Evolutionary conservation across 2,329 filamentous ascomycete genomes (phyloP).

Genomic region (Daldinia eschscholtzii): DNA sequence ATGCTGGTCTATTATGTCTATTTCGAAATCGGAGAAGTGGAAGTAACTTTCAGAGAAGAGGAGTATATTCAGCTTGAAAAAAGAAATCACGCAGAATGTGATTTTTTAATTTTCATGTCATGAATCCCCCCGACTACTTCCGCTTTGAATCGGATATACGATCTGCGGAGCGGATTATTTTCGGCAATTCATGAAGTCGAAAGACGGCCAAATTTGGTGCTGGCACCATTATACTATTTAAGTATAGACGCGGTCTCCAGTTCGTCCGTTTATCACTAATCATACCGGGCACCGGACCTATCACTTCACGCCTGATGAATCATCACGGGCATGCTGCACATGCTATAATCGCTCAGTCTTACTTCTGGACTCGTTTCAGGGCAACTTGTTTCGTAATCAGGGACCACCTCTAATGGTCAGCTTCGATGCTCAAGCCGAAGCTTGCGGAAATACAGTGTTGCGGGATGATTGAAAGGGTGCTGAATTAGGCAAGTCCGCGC

Average conservation of each 20-base stretch:
- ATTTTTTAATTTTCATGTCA: no score
- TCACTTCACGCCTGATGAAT: background rate
- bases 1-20: background rate
- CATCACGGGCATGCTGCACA: background rate
- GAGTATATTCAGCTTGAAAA: background rate
- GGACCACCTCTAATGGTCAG: background rate
- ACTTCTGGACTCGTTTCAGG: background rate
- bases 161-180: background rate
- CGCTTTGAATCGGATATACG: background rate
- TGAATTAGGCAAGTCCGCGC: constrained; percentile 6
- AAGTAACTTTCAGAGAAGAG: background rate
- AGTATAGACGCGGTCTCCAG: constrained; percentile 19
- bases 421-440: background rate
- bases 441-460: background rate
- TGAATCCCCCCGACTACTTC: no score
- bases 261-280: constrained; percentile 23
- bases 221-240: constrained; percentile 11
- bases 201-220: background rate
- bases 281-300: background rate
- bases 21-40: background rate
- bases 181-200: background rate
- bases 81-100: background rate
- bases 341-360: background rate
- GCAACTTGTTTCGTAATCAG: background rate
- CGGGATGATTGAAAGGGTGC: background rate